These are phyloP conservation scores for Gentiana straminea DNA, from an alignment of 257 asterid genomes.

Conservation along the genomic window DNA sequence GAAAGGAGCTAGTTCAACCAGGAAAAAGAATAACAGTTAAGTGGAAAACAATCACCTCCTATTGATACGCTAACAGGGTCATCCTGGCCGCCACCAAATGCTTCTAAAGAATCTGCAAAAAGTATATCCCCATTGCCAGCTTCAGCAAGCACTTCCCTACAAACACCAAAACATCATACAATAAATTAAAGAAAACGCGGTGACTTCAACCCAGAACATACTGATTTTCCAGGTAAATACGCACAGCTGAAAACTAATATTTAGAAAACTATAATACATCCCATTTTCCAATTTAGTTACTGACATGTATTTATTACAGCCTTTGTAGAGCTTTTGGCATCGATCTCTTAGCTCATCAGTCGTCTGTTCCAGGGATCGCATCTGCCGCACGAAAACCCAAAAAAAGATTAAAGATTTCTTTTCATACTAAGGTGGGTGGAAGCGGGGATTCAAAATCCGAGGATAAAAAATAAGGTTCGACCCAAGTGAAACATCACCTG, in stretches of 20 bases:
- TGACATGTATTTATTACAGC: conserved; percentile 82
- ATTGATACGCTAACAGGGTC: conserved; percentile 87
- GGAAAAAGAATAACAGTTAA: too few species aligned
- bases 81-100: conserved; percentile 90
- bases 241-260: too few species aligned
- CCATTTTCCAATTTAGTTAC: conserved; percentile 12
- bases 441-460: not conserved
- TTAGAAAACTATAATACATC: too few species aligned
- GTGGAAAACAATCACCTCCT: conserved; percentile 43
- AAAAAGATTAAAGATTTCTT: not conserved
- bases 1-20: too few species aligned
- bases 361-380: conserved; percentile 72
- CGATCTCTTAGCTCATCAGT: conserved; percentile 84
- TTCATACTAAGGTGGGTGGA: not conserved
- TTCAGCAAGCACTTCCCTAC: conserved; percentile 81
- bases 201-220: too few species aligned
- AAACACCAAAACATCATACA: conserved; percentile 6
- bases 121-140: conserved; percentile 59
- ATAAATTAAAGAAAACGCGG: not conserved
- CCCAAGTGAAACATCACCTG: conserved; percentile 31
- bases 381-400: conserved; percentile 22
- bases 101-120: conserved; percentile 84
- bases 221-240: too few species aligned
- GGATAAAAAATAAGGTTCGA: not conserved
- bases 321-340: conserved; percentile 79